phyloP scores from a whole-genome alignment of 2,329 filamentous ascomycete species.

The Volutella citrinella region DNA sequence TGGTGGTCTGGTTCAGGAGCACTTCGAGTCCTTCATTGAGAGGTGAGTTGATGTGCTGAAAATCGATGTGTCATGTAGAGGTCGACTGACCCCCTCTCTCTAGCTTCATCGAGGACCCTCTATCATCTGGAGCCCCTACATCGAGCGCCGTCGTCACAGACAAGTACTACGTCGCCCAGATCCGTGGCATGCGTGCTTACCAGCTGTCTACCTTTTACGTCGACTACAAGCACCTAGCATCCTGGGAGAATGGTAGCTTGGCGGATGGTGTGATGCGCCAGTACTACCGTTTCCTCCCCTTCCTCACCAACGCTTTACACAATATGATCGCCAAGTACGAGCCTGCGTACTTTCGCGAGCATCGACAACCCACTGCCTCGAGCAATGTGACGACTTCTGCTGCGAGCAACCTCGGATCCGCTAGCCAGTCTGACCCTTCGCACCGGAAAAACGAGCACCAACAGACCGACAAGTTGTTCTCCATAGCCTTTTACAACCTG shows the following conservation, averaged over 20 bases:
- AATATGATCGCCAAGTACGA: conserved; percentile 94
- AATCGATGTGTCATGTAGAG: no score
- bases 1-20: conserved; percentile 69
- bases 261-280: conserved; percentile 83
- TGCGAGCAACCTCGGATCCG: conserved; percentile 58
- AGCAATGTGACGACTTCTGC: conserved; percentile 69
- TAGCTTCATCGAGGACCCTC: conserved; percentile 67
- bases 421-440: conserved; percentile 62
- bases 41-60: conserved; percentile 58
- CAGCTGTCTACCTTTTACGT: conserved; percentile 83
- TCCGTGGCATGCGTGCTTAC: conserved; percentile 71
- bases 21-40: conserved; percentile 79
- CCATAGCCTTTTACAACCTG: conserved; percentile 89
- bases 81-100: no score
- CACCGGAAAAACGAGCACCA: conserved; percentile 86
- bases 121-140: conserved; percentile 58
- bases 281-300: conserved; percentile 94
- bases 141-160: conserved; percentile 72
- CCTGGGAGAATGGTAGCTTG: conserved; percentile 74
- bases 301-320: conserved; percentile 83
- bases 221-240: conserved; percentile 79
- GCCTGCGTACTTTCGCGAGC: conserved; percentile 88
- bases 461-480: conserved; percentile 95
- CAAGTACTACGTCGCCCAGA: conserved; percentile 82
- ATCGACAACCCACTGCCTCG: conserved; percentile 78